Evolutionary conservation across 495 filamentous ascomycete species (phyloP), one percentile per base, ranked within the genome.

Genomic region (Friedmanniomyces endolithicus): DNA sequence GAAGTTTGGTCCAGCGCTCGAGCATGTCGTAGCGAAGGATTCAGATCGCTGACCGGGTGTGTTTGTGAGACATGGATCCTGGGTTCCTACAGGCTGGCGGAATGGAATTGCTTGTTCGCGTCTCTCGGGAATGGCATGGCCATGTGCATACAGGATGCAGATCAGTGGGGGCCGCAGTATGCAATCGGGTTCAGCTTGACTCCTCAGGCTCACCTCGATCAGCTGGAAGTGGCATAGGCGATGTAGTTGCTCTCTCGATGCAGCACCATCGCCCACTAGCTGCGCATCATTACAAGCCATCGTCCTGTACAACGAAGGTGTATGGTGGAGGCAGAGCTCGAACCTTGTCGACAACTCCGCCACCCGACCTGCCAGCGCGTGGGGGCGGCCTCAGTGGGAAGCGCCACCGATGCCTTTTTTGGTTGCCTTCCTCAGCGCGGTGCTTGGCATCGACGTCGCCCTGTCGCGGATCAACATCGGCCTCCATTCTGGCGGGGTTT

Each of bases 241-340:
- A 41, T 14, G 37, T 41, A 4, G 27, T 31, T 9, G 27, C 27
- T 9, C 3, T 22, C 39, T n/a, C 39, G 39, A 3, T 17, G 2
- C 20, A 2, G 39, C 23, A 25, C 44, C 6, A 47, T 3, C 44
- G 11, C 17, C 44, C 24, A 16, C 8, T 47, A 23, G 19, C 20
- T 47, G 19, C 44, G 44, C 12, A 47, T 25, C 3, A 3, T 19
- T 4, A 14, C 11, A 41, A 41, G 37, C 37, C 37, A 41, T 14
- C 17, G 37, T 41, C 6, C 37, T 16, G 20, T 16, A 47, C 3
- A 47, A 25, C 6, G 11, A 47, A 20, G 23, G 19, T 3, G 8
- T 20, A 25, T 29, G 44, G 44, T 47, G 44, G 44, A 47, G 44
- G 44, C 44, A 47, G 23, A 47, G 44, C 44, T 47, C 39, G 4